Evolutionary conservation across 768 basidiomycete genomes (phyloP).

Genomic region (Exidia glandulosa): DNA sequence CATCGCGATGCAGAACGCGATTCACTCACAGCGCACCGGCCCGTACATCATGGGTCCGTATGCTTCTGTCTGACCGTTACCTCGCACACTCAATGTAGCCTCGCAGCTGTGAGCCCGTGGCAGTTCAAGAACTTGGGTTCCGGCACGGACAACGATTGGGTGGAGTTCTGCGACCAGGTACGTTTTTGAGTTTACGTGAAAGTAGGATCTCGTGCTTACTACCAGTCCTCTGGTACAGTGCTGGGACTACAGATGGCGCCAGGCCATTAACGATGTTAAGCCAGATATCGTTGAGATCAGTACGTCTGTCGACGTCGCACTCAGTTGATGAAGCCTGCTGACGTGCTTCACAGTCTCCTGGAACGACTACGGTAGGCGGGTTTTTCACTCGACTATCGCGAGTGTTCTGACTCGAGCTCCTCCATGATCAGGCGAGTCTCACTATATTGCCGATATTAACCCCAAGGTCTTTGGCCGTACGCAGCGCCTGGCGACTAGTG

Average conservation of each 20-base stretch:
- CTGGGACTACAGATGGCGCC: slow-evolving; percentile 4
- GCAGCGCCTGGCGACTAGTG: background rate
- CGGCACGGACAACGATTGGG: slow-evolving; percentile 3
- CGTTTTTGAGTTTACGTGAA: too few relatives aligned
- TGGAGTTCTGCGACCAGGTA: slow-evolving; percentile 2
- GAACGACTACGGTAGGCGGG: background rate
- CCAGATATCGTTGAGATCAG: background rate
- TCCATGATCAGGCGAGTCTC: background rate
- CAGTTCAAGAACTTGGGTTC: slow-evolving; percentile 5
- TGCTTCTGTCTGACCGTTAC: background rate
- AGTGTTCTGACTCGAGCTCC: too few relatives aligned
- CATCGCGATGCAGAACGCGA: background rate
- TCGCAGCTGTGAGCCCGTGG: slow-evolving; percentile 1
- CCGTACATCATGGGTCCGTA: slow-evolving; percentile 5
- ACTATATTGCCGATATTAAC: background rate
- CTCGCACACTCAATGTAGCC: background rate
- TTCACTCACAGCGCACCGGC: background rate
- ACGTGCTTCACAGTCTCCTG: background rate
- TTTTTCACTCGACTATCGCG: too few relatives aligned
- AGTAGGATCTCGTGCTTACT: too few relatives aligned
- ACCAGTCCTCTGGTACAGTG: too few relatives aligned
- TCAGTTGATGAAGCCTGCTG: too few relatives aligned
- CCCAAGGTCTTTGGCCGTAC: background rate
- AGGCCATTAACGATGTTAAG: slow-evolving; percentile 1
- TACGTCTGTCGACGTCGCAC: too few relatives aligned